Base-by-base conservation (phyloP, 2,329 filamentous ascomycete species). In the Pestalotiopsis sp. region DNA sequence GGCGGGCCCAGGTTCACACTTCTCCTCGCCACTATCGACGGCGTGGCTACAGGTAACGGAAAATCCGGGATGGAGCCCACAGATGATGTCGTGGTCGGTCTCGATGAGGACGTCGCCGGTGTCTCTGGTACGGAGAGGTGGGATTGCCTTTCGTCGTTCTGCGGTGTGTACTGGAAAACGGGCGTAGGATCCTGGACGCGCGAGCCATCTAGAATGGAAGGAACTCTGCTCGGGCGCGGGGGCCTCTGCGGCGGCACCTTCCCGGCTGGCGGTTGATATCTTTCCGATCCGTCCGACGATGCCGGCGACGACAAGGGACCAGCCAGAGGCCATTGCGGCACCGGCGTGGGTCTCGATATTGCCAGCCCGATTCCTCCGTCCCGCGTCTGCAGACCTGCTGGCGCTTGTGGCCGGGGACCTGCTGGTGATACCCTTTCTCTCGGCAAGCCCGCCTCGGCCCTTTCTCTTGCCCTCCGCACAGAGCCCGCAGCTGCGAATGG, bases 31-130 rank as follows among this genome's bases (percentile, higher is more conserved):
- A 78, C 76, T 2, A 79, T 78, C 25, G 76, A 73, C 64, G 73
- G 74, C 69, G 68, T 3, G 74, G 78, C 76, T 14, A 78, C 76
- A 4, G 85, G 85, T 7, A 86, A 73, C 3, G 86, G 87, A 67
- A 89, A 88, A 69, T 91, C 88, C 3, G 88, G 87, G 69, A 90
- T 88, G 3, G 88, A 86, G 41, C 84, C 88, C 20, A 86, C 81
- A 2, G 86, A 86, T 3, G 85, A 87, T 13, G 85, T 72, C 3
- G 85, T 87, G 1, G 87, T 88, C 14, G 80, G 79, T n/a, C 86
- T 84, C 57, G 86, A 87, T 55, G 84, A 79, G 4, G 81, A 83
- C 3, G 85, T 85, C 68, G 74, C 69, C 6, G 82, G 81, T 1
- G 85, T 86, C 64, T 85, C 82, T 1, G 85, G 82, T 4, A 83